A percentile compares a stretch with the other conserved stretches of the same genome.
phyloP scores from a whole-genome alignment of 768 basidiomycete species.

The Pholiota molesta region DNA sequence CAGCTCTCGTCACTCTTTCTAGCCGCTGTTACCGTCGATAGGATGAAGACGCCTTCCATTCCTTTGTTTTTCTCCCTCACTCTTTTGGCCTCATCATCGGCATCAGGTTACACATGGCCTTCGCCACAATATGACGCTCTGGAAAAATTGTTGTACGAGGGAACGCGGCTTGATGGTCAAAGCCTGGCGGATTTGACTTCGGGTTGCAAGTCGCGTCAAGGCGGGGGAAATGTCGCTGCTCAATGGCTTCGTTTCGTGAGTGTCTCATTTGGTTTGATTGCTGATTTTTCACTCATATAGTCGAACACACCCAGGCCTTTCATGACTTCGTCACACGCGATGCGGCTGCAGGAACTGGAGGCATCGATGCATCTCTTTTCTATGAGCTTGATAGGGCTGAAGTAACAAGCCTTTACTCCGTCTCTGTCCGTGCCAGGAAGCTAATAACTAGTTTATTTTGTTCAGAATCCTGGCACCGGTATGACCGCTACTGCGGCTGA shows the following conservation, averaged over 20 bases:
- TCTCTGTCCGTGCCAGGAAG: neutral
- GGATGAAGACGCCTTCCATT: constrained; percentile 3
- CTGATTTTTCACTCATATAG: neutral
- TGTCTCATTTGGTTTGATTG: neutral
- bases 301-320: neutral
- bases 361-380: constrained; percentile 33
- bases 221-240: neutral
- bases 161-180: constrained; percentile 1
- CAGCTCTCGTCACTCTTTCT: neutral
- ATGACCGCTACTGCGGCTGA: neutral
- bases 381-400: constrained; percentile 30
- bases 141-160: constrained; percentile 15
- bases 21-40: neutral
- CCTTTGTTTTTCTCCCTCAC: neutral
- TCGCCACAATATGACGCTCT: constrained; percentile 20
- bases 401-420: constrained; percentile 15
- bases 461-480: neutral
- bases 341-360: constrained; percentile 28
- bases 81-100: neutral
- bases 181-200: constrained; percentile 5
- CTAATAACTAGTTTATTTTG: neutral
- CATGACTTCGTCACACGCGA: constrained; percentile 32
- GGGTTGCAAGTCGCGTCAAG: neutral
- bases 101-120: constrained; percentile 15
- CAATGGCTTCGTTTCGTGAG: constrained; percentile 9